These are phyloP conservation scores for Phytophthora pluvialis DNA, from an alignment of 352 stramenopile genomes.

Conservation along the genomic window DNA sequence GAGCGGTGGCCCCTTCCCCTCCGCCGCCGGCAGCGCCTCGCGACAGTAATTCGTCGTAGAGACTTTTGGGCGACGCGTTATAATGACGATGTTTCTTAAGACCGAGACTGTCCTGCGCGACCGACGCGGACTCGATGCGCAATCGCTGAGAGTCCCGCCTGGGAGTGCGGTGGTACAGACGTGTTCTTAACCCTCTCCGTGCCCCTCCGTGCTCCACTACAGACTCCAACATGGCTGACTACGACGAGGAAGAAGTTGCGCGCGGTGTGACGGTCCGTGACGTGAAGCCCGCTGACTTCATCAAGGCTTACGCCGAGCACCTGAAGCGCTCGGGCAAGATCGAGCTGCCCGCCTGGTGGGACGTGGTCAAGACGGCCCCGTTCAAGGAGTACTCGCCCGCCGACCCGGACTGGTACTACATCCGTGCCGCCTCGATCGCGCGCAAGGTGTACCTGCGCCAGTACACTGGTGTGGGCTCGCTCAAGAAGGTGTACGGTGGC, in stretches of 20 bases:
- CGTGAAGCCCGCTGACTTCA: slow-evolving; percentile 97
- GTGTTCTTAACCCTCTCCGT: slow-evolving; percentile 84
- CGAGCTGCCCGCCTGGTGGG: slow-evolving; percentile 97
- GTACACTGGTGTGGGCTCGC: slow-evolving; percentile 95
- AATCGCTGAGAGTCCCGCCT: slow-evolving; percentile 38
- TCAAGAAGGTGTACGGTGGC: slow-evolving; percentile 99
- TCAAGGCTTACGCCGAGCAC: slow-evolving; percentile 98
- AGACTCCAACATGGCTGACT: slow-evolving; percentile 89
- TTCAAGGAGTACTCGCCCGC: slow-evolving; percentile 98
- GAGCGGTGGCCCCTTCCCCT: not conserved
- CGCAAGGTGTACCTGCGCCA: slow-evolving; percentile 99
- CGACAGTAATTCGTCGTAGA: slow-evolving; percentile 27
- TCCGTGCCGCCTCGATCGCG: slow-evolving; percentile 97
- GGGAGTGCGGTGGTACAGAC: slow-evolving; percentile 89
- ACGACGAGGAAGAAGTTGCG: slow-evolving; percentile 66
- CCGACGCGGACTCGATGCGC: slow-evolving; percentile 42
- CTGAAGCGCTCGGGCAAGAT: slow-evolving; percentile 99
- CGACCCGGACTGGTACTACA: slow-evolving; percentile 99
- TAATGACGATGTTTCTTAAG: slow-evolving; percentile 82
- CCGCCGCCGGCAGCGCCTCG: slow-evolving; percentile 6
- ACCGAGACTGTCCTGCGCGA: slow-evolving; percentile 91
- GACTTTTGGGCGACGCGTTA: slow-evolving; percentile 43
- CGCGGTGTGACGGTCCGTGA: slow-evolving; percentile 97
- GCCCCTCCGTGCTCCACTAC: slow-evolving; percentile 9
- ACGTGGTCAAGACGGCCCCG: slow-evolving; percentile 98